A percentile compares a stretch with the other conserved stretches of the same genome.
phyloP scores from a whole-genome alignment of 805 yeast species.

The Candida nonsorbophila region DNA sequence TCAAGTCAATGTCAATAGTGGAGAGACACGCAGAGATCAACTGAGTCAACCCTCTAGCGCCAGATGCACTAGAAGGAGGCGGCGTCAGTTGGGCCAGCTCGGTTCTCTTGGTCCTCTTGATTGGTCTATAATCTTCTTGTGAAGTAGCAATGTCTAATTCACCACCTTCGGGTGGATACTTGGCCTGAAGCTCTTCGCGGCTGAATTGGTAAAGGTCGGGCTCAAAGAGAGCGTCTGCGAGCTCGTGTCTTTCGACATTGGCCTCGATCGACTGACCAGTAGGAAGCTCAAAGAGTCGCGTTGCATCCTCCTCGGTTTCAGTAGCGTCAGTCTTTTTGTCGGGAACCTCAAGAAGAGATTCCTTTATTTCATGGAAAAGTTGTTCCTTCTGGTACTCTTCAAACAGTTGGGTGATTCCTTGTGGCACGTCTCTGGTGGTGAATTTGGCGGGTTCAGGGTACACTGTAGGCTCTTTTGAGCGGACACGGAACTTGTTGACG shows the following conservation, averaged over 20 bases:
- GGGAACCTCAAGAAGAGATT: conserved; percentile 56
- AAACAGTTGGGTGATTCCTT: conserved; percentile 42
- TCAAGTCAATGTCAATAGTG: conserved; percentile 70
- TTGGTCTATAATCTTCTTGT: conserved; percentile 64
- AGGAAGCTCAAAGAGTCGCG: conserved; percentile 66
- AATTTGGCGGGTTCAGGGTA: conserved; percentile 24
- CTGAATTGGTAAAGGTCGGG: conserved; percentile 44
- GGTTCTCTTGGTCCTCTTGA: conserved; percentile 52
- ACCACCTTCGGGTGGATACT: conserved; percentile 46
- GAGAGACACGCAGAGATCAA: conserved; percentile 52
- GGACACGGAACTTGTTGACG: conserved; percentile 41
- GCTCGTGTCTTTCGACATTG: conserved; percentile 51
- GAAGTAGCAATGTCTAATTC: conserved; percentile 41
- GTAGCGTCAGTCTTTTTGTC: conserved; percentile 24
- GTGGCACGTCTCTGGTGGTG: conserved; percentile 15
- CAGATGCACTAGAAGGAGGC: conserved; percentile 12
- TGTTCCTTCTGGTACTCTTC: conserved; percentile 52
- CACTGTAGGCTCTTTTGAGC: conserved; percentile 34
- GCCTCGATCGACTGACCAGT: conserved; percentile 65
- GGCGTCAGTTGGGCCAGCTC: conserved; percentile 29
- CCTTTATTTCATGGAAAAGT: conserved; percentile 70
- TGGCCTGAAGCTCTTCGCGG: conserved; percentile 13
- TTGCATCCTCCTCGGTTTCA: conserved; percentile 14
- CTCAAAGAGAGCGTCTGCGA: conserved; percentile 70
- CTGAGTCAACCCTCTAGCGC: conserved; percentile 50